Percentiles rank a stretch among this genome's conserved stretches.
Conservation (phyloP, 352 stramenopile species). For the Phytophthora pluvialis region DNA sequence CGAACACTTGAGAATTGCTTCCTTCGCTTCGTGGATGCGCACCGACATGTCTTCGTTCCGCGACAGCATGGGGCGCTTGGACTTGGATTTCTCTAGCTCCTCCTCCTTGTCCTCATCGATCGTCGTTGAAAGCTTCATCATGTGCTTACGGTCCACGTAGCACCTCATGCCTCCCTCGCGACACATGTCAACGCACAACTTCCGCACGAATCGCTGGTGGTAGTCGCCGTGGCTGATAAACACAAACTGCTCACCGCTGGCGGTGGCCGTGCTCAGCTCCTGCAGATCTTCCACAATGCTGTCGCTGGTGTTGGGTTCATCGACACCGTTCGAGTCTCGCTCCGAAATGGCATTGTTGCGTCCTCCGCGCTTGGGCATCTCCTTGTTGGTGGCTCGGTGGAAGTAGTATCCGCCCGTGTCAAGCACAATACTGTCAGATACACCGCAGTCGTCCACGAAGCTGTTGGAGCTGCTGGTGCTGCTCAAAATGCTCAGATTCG, state of each 20-base stretch:
- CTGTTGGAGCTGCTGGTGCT: slow-evolving; percentile 57
- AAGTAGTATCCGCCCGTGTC: slow-evolving; percentile 79
- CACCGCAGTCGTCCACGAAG: slow-evolving; percentile 52
- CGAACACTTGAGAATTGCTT: slow-evolving; percentile 85
- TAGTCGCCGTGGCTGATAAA: slow-evolving; percentile 87
- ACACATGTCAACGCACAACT: slow-evolving; percentile 73
- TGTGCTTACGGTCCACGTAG: slow-evolving; percentile 68
- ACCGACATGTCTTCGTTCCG: slow-evolving; percentile 64
- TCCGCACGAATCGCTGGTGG: slow-evolving; percentile 73
- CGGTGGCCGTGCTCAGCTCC: slow-evolving; percentile 56
- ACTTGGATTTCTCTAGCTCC: slow-evolving; percentile 14
- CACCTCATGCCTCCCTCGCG: slow-evolving; percentile 68
- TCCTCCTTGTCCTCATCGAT: slow-evolving; percentile 42
- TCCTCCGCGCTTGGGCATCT: slow-evolving; percentile 23
- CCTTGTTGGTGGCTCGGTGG: slow-evolving; percentile 45
- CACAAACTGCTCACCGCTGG: slow-evolving; percentile 75
- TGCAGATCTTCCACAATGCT: slow-evolving; percentile 70
- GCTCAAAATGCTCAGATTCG: slow-evolving; percentile 46
- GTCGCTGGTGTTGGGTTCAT: slow-evolving; percentile 38
- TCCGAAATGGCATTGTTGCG: slow-evolving; percentile 23
- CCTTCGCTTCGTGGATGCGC: slow-evolving; percentile 82
- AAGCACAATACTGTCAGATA: slow-evolving; percentile 71
- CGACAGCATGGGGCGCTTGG: slow-evolving; percentile 13
- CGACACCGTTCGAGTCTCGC: slow-evolving; percentile 21
- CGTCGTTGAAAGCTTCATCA: slow-evolving; percentile 30